Conservation (phyloP, 441 rosid genomes). For the Raphanus hybrid region DNA sequence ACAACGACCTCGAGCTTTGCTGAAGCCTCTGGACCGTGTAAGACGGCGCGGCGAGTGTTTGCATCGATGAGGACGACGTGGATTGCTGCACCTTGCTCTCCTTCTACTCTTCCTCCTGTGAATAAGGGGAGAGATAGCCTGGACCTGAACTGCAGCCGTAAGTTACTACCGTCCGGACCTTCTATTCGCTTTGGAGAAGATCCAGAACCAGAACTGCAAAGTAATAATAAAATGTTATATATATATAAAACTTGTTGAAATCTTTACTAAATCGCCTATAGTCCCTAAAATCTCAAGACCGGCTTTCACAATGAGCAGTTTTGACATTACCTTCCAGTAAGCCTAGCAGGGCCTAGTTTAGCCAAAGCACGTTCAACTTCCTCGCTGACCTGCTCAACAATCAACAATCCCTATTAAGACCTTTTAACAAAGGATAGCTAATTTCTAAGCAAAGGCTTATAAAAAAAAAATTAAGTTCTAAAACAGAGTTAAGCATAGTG, state of each 20-base stretch:
- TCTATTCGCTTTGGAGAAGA: slow-evolving; percentile 88
- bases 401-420: slow-evolving; percentile 29
- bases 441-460: neutral
- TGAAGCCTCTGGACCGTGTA: slow-evolving; percentile 84
- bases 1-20: slow-evolving; percentile 83
- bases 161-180: slow-evolving; percentile 80
- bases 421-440: slow-evolving; percentile 7
- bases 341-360: slow-evolving; percentile 86
- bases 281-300: too few relatives aligned
- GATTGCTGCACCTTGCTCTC: slow-evolving; percentile 96
- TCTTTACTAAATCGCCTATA: too few relatives aligned
- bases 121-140: slow-evolving; percentile 95
- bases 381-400: slow-evolving; percentile 87
- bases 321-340: slow-evolving; percentile 66
- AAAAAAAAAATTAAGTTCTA: neutral
- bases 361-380: slow-evolving; percentile 99
- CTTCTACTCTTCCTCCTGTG: slow-evolving; percentile 98
- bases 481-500: neutral
- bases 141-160: slow-evolving; percentile 78
- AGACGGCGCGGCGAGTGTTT: slow-evolving; percentile 68
- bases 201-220: slow-evolving; percentile 55
- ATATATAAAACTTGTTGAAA: too few relatives aligned
- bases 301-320: neutral
- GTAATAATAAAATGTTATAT: neutral
- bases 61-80: slow-evolving; percentile 79